Evolutionary conservation across 148 eudicot species (phyloP).

Genomic region (Vaccinium vitisidaea): DNA sequence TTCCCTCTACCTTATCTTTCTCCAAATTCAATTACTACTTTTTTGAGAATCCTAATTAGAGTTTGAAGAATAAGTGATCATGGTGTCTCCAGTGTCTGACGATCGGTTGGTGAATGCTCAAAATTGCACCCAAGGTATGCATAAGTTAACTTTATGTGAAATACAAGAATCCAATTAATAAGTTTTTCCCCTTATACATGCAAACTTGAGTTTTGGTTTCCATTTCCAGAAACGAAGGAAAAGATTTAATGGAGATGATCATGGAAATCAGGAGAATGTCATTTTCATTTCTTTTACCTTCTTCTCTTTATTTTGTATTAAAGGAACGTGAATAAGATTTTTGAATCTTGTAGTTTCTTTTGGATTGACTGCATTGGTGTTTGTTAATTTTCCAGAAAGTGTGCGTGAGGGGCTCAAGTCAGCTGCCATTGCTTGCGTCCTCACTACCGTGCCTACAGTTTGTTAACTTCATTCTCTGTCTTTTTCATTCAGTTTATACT

Average conservation of each 20-base stretch:
- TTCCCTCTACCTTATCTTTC: neutral
- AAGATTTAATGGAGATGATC: neutral
- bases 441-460: slow-evolving; percentile 58
- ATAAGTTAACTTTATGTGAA: neutral
- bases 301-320: neutral
- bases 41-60: neutral
- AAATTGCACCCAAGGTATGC: slow-evolving; percentile 3
- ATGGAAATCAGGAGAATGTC: neutral
- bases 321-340: neutral
- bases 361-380: neutral
- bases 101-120: neutral
- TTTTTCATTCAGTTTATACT: neutral
- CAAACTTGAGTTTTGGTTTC: neutral
- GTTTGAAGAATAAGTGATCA: neutral
- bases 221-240: neutral
- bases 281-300: neutral
- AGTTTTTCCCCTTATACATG: neutral
- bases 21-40: neutral
- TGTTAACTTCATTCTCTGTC: neutral
- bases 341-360: neutral
- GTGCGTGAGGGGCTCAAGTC: slow-evolving; percentile 65
- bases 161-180: neutral
- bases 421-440: slow-evolving; percentile 56
- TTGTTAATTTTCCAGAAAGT: slow-evolving; percentile 42
- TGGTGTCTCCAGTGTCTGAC: neutral